phyloP scores from a whole-genome alignment of 1,284 basidiomycete genomes.

The Lignosus rhinocerotis region DNA sequence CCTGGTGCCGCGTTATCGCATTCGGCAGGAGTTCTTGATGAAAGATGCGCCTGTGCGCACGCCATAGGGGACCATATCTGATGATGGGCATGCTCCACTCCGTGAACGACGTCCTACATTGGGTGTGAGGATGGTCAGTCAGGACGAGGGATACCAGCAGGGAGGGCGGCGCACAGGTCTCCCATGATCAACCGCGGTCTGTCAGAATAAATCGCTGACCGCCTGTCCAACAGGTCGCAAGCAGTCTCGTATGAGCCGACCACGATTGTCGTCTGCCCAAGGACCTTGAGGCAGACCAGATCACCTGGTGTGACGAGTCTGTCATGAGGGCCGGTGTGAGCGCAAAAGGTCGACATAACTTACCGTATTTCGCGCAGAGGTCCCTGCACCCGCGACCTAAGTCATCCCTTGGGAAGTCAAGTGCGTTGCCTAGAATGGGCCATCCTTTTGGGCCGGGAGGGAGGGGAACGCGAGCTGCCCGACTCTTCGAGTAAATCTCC shows the following conservation, averaged over 20 bases:
- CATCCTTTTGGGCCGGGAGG: background rate
- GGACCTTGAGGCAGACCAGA: conserved; percentile 9
- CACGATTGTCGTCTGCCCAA: conserved; percentile 7
- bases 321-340: background rate
- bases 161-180: conserved; percentile 1
- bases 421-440: background rate
- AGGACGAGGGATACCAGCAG: background rate
- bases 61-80: conserved; percentile 5
- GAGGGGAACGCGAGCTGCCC: background rate
- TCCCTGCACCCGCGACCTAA: background rate
- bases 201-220: conserved; percentile 31
- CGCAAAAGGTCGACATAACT: background rate
- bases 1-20: background rate
- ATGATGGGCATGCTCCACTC: background rate
- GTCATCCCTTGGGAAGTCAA: background rate
- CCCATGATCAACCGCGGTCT: conserved; percentile 4
- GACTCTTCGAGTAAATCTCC: no score
- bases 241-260: conserved; percentile 22
- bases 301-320: background rate
- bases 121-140: background rate
- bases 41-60: conserved; percentile 3
- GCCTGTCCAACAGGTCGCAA: conserved; percentile 42
- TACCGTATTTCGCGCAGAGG: background rate
- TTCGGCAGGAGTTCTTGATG: conserved; percentile 2
- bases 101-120: background rate